A percentile compares a stretch with the other conserved stretches of the same genome.
phyloP scores from a whole-genome alignment of 2,329 filamentous ascomycete genomes.

The Geosmithia putterillii region DNA sequence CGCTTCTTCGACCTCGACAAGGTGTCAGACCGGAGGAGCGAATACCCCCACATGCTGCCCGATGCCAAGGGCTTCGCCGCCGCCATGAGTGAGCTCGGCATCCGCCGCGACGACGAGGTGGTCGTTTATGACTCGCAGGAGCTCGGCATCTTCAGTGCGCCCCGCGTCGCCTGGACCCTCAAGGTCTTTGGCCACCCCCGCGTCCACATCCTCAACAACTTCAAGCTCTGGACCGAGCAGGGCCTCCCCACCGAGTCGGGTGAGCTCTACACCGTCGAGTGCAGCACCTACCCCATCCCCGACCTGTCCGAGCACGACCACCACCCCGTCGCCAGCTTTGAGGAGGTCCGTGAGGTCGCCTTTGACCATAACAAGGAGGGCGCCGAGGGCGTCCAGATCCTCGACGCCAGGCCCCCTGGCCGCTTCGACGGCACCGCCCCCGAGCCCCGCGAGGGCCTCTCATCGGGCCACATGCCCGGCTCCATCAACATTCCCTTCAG shows the following conservation, averaged over 20 bases:
- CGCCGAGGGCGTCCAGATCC: slow-evolving; percentile 69
- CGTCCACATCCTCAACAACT: slow-evolving; percentile 92
- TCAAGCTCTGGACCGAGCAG: slow-evolving; percentile 81
- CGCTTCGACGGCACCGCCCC: slow-evolving; percentile 74
- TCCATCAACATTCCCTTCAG: slow-evolving; percentile 73
- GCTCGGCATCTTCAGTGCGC: slow-evolving; percentile 86
- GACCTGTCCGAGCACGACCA: slow-evolving; percentile 33
- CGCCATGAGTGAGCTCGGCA: slow-evolving; percentile 81
- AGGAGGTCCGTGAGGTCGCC: slow-evolving; percentile 69
- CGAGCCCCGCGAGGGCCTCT: slow-evolving; percentile 75
- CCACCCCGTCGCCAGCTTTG: slow-evolving; percentile 64
- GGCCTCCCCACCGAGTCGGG: slow-evolving; percentile 76
- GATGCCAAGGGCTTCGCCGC: slow-evolving; percentile 67
- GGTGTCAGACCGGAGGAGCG: slow-evolving; percentile 74
- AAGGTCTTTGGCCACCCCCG: slow-evolving; percentile 77
- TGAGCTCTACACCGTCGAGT: slow-evolving; percentile 54
- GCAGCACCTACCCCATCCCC: slow-evolving; percentile 51
- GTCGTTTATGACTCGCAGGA: slow-evolving; percentile 93
- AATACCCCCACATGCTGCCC: slow-evolving; percentile 95
- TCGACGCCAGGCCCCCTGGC: slow-evolving; percentile 73
- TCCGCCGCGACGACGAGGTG: slow-evolving; percentile 74
- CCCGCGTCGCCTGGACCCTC: slow-evolving; percentile 88
- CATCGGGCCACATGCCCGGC: slow-evolving; percentile 85
- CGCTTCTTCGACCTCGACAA: slow-evolving; percentile 96
- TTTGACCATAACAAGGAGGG: slow-evolving; percentile 72